Conservation (phyloP, 805 yeast species). For the Ogataea ramenticola region DNA sequence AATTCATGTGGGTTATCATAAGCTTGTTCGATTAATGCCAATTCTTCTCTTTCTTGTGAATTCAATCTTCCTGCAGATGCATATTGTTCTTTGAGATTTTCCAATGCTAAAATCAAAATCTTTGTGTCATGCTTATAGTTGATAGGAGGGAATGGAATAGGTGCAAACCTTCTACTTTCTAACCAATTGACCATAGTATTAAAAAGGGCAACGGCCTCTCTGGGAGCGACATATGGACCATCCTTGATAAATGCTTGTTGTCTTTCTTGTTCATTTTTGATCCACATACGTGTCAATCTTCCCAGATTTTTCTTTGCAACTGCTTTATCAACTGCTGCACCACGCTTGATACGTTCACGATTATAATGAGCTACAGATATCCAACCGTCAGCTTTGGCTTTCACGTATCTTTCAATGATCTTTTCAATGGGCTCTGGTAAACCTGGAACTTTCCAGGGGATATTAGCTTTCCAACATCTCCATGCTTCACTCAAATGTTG, state of each 20-base stretch:
- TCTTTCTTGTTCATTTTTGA: constrained; percentile 84
- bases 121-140: constrained; percentile 92
- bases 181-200: constrained; percentile 89
- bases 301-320: constrained; percentile 92
- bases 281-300: constrained; percentile 84
- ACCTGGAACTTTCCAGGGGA: constrained; percentile 97
- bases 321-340: constrained; percentile 91
- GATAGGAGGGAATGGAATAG: constrained; percentile 90
- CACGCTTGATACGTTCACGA: constrained; percentile 79
- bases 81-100: constrained; percentile 75
- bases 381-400: constrained; percentile 98
- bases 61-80: constrained; percentile 71
- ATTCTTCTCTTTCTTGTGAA: constrained; percentile 83
- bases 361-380: constrained; percentile 87
- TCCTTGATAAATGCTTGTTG: constrained; percentile 72
- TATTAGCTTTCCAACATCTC: constrained; percentile 99
- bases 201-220: constrained; percentile 82
- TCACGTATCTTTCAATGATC: constrained; percentile 81
- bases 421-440: constrained; percentile 85
- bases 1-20: constrained; percentile 96
- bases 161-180: constrained; percentile 72
- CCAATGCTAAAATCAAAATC: constrained; percentile 80
- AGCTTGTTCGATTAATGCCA: constrained; percentile 91
- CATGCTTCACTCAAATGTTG: constrained; percentile 98
- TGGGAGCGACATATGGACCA: constrained; percentile 82